Percentiles rank a stretch among this genome's conserved stretches.
Conservation (phyloP, 164 flowering plant species). For the Vitis vinifera region DNA sequence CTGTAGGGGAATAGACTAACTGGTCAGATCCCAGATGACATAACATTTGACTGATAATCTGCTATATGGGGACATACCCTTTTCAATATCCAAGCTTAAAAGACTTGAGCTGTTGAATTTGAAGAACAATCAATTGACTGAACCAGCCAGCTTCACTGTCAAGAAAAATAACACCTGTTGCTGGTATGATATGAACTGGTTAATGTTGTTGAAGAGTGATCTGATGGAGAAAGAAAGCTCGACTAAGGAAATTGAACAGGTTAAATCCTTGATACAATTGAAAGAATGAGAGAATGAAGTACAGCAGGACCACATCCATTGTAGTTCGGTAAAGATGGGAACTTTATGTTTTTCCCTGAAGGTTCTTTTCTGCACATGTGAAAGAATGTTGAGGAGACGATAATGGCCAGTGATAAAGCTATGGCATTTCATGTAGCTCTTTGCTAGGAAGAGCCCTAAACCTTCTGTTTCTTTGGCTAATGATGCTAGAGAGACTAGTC, state of each 20-base stretch:
- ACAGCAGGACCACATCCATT: constrained; percentile 33
- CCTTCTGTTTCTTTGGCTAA: no score
- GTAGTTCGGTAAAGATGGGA: constrained; percentile 31
- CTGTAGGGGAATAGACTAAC: constrained; percentile 74
- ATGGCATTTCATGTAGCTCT: no score
- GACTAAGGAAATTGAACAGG: constrained; percentile 54
- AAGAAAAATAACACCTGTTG: no score
- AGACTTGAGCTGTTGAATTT: constrained; percentile 70
- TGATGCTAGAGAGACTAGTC: no score
- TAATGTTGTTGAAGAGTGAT: constrained; percentile 25
- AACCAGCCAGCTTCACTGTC: constrained; percentile 30
- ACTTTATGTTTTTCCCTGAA: constrained; percentile 49
- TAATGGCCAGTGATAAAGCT: constrained; percentile 10
- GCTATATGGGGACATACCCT: constrained; percentile 83
- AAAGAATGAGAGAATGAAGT: constrained; percentile 46
- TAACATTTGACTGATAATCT: constrained; percentile 57
- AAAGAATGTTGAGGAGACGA: constrained; percentile 43
- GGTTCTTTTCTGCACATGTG: constrained; percentile 42
- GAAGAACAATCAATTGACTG: constrained; percentile 80
- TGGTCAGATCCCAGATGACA: constrained; percentile 95
- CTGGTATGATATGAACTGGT: no score
- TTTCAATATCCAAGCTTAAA: constrained; percentile 78
- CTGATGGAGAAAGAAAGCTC: constrained; percentile 49
- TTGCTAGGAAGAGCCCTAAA: no score
- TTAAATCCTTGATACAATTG: constrained; percentile 36